A percentile compares a stretch with the other conserved stretches of the same genome.
Evolutionary conservation across 352 stramenopile genomes (phyloP).

Genomic region (Globisporangium emineosum): DNA sequence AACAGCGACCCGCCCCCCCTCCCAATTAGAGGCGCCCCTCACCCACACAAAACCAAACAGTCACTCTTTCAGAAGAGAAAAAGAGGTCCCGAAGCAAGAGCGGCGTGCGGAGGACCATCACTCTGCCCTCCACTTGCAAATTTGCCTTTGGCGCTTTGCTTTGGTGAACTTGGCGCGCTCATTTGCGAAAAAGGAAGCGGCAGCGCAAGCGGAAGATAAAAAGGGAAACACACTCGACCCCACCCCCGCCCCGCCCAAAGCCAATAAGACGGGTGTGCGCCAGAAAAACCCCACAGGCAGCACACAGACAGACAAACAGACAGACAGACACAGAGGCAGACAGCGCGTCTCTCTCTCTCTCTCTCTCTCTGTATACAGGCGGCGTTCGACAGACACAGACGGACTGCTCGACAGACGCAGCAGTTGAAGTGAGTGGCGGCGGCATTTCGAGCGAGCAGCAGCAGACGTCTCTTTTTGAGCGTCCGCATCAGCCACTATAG

Average conservation of each 20-base stretch:
- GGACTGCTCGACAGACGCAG: slow-evolving; percentile 3
- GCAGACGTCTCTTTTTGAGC: neutral
- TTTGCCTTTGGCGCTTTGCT: slow-evolving; percentile 4
- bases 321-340: neutral
- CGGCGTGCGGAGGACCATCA: slow-evolving; percentile 14
- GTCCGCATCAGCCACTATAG: slow-evolving; percentile 34
- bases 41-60: slow-evolving; percentile 14
- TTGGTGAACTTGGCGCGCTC: slow-evolving; percentile 23
- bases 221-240: neutral
- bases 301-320: no score
- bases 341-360: neutral
- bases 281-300: neutral
- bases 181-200: slow-evolving; percentile 58
- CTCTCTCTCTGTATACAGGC: slow-evolving; percentile 3
- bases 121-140: slow-evolving; percentile 16
- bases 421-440: slow-evolving; percentile 9
- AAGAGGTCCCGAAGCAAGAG: neutral
- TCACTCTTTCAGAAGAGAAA: slow-evolving; percentile 12
- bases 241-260: slow-evolving; percentile 4
- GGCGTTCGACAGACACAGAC: neutral
- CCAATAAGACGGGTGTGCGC: neutral
- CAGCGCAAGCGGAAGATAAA: slow-evolving; percentile 23
- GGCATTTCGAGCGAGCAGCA: slow-evolving; percentile 2
- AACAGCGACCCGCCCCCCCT: neutral
- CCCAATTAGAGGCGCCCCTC: slow-evolving; percentile 6